Conservation (phyloP, 441 rosid genomes). For the Croton laevigatus region DNA sequence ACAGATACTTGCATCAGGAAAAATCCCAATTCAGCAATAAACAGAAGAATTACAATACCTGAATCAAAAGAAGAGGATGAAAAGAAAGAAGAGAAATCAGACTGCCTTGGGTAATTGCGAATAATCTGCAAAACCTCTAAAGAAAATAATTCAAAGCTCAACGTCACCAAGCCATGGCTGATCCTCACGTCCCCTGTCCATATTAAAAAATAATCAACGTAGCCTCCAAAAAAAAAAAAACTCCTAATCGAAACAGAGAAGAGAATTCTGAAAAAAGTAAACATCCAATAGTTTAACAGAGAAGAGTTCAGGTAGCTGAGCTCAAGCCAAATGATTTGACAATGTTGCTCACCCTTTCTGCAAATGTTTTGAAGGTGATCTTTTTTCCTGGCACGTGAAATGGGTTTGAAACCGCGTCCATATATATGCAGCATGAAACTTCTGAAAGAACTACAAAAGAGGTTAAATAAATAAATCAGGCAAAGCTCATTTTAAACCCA, state of each 20-base stretch:
- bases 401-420: conserved; percentile 93
- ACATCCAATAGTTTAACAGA: neutral
- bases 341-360: conserved; percentile 73
- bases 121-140: too few species aligned
- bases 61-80: conserved; percentile 1
- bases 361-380: conserved; percentile 81
- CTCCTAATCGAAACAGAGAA: too few species aligned
- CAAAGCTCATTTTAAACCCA: neutral
- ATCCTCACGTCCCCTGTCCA: too few species aligned
- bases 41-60: neutral
- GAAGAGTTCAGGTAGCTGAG: conserved; percentile 37
- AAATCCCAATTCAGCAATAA: neutral
- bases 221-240: too few species aligned
- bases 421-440: conserved; percentile 88
- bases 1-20: neutral
- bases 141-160: too few species aligned
- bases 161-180: too few species aligned
- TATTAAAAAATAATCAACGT: too few species aligned
- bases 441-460: conserved; percentile 62
- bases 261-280: too few species aligned
- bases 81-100: conserved; percentile 28
- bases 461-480: neutral
- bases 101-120: conserved; percentile 22
- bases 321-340: conserved; percentile 81
- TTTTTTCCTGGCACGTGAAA: conserved; percentile 91